These are phyloP conservation scores for Nicotiana attenuata DNA, from an alignment of 257 asterid species.

Conservation along the genomic window DNA sequence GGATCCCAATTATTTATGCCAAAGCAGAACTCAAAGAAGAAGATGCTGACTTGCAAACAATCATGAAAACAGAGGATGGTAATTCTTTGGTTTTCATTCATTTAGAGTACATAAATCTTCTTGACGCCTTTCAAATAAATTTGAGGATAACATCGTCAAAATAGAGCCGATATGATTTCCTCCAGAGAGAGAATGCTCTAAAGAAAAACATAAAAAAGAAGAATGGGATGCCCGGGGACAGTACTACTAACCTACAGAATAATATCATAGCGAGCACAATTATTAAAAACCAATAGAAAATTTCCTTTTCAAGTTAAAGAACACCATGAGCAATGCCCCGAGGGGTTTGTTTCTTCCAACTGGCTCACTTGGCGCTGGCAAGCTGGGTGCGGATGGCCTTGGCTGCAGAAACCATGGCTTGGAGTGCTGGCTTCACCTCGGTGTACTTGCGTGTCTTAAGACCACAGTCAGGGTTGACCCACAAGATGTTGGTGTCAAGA, in stretches of 20 bases:
- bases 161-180: neutral
- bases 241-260: conserved; percentile 11
- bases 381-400: conserved; percentile 72
- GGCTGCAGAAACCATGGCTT: conserved; percentile 76
- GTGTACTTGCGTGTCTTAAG: conserved; percentile 87
- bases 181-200: neutral
- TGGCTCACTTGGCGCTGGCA: conserved; percentile 51
- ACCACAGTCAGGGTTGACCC: conserved; percentile 98
- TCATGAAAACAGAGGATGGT: neutral
- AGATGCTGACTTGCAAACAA: too few relatives aligned
- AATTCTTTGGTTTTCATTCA: neutral
- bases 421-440: conserved; percentile 91
- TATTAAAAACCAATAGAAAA: conserved; percentile 17
- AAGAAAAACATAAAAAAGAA: neutral
- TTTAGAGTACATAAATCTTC: neutral
- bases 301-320: neutral
- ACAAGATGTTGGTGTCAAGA: conserved; percentile 82
- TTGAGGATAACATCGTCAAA: neutral
- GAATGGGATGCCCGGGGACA: conserved; percentile 20
- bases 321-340: neutral
- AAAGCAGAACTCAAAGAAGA: too few relatives aligned
- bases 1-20: too few relatives aligned
- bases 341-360: neutral
- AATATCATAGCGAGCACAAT: conserved; percentile 12
- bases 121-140: neutral